These are phyloP conservation scores for Penicillium alfredii DNA, from an alignment of 495 filamentous ascomycete species.

Conservation along the genomic window DNA sequence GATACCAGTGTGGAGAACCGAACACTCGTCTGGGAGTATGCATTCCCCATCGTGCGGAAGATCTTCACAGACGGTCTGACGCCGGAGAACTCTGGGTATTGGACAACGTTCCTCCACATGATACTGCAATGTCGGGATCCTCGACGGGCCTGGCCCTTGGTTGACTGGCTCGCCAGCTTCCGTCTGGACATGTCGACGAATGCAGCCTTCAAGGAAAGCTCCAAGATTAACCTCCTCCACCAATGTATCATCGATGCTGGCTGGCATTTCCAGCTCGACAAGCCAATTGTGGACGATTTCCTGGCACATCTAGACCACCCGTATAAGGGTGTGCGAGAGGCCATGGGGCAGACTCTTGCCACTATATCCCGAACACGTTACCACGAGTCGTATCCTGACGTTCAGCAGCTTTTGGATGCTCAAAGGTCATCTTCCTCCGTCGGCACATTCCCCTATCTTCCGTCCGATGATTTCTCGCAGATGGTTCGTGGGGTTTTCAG, in stretches of 20 bases:
- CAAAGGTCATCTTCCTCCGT: conserved; percentile 78
- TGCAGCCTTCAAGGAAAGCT: conserved; percentile 97
- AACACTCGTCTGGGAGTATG: conserved; percentile 76
- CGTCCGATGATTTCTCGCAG: conserved; percentile 63
- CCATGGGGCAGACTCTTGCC: conserved; percentile 84
- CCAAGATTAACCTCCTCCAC: conserved; percentile 87
- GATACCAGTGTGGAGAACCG: conserved; percentile 65
- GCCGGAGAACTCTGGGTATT: conserved; percentile 90
- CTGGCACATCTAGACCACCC: conserved; percentile 90
- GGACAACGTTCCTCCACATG: conserved; percentile 88
- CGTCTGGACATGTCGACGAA: conserved; percentile 90
- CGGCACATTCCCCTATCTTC: conserved; percentile 76
- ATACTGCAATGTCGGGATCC: conserved; percentile 80
- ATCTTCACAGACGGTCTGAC: conserved; percentile 87
- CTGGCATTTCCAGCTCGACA: conserved; percentile 94
- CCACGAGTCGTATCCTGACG: conserved; percentile 82
- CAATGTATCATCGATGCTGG: conserved; percentile 81
- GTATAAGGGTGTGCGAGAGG: conserved; percentile 93
- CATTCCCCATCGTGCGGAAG: conserved; percentile 78
- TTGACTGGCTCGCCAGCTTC: conserved; percentile 79
- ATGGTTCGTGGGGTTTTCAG: conserved; percentile 73
- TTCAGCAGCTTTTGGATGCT: conserved; percentile 63
- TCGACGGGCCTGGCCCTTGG: conserved; percentile 74
- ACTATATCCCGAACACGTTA: conserved; percentile 84
- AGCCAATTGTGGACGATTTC: conserved; percentile 86